phyloP scores from a whole-genome alignment of 2,329 filamentous ascomycete species.

The Botryosphaeria agaves region DNA sequence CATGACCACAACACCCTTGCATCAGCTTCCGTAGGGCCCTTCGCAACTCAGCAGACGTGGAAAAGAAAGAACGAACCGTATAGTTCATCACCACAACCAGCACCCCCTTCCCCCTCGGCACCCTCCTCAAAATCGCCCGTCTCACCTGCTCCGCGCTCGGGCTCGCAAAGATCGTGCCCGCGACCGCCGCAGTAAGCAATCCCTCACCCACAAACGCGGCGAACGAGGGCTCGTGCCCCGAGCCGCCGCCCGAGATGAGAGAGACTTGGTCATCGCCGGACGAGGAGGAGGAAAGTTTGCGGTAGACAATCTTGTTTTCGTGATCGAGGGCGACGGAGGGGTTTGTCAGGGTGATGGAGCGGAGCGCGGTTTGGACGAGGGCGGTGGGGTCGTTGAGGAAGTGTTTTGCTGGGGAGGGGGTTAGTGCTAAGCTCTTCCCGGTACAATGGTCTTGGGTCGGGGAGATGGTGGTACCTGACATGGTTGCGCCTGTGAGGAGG shows the following conservation, averaged over 20 bases:
- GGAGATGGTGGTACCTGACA: too few species aligned
- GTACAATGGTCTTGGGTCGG: too few species aligned
- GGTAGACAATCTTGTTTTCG: slow-evolving; percentile 72
- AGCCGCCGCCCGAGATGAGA: slow-evolving; percentile 74
- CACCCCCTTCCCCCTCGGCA: slow-evolving; percentile 56
- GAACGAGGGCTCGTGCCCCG: slow-evolving; percentile 81
- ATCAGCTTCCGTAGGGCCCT: too few species aligned
- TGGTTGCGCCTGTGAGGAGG: too few species aligned
- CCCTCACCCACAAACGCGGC: slow-evolving; percentile 70
- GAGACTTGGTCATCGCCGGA: slow-evolving; percentile 42
- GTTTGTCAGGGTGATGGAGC: slow-evolving; percentile 65
- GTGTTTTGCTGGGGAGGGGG: slow-evolving; percentile 48
- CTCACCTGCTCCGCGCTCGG: slow-evolving; percentile 72
- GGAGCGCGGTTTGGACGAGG: slow-evolving; percentile 61
- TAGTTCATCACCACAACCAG: slow-evolving; percentile 84
- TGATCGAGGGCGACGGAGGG: slow-evolving; percentile 64
- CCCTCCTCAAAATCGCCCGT: slow-evolving; percentile 48
- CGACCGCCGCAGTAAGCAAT: slow-evolving; percentile 63
- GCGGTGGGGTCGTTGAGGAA: slow-evolving; percentile 74
- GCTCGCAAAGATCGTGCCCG: slow-evolving; percentile 74
- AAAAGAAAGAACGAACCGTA: too few species aligned
- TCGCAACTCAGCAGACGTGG: too few species aligned
- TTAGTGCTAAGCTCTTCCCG: too few species aligned
- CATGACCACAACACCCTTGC: too few species aligned
- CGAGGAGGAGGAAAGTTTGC: slow-evolving; percentile 34